Evolutionary conservation across 768 basidiomycete species (phyloP).

Genomic region (Astraeus odoratus): DNA sequence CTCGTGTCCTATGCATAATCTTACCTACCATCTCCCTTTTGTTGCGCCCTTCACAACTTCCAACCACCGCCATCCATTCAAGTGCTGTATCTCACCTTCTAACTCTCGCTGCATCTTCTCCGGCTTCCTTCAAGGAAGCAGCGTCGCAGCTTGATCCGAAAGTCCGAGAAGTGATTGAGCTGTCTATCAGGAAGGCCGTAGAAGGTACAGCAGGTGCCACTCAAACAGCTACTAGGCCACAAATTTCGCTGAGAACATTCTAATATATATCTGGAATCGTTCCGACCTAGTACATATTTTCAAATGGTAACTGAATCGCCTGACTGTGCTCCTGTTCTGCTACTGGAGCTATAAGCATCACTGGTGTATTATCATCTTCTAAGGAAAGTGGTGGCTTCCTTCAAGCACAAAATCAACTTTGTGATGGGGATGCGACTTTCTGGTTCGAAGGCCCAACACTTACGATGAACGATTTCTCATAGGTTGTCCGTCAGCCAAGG

Average conservation of each 20-base stretch:
- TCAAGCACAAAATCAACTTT: constrained; percentile 22
- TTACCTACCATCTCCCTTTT: constrained; percentile 72
- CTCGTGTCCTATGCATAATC: constrained; percentile 60
- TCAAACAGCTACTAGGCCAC: constrained; percentile 50
- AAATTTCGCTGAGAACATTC: constrained; percentile 73
- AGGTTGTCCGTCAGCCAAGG: constrained; percentile 40
- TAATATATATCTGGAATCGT: constrained; percentile 31
- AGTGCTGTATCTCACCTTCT: constrained; percentile 65
- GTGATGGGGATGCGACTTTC: constrained; percentile 35
- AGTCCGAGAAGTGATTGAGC: constrained; percentile 60
- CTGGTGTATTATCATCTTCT: background rate
- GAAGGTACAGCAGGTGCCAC: constrained; percentile 34
- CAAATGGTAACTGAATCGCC: background rate
- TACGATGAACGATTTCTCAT: constrained; percentile 37
- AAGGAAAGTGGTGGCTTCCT: constrained; percentile 4
- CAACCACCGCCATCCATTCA: constrained; percentile 41
- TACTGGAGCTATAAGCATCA: background rate
- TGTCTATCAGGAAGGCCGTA: constrained; percentile 70
- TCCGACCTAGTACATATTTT: background rate
- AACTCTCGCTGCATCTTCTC: constrained; percentile 61
- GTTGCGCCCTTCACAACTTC: constrained; percentile 43
- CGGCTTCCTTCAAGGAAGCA: constrained; percentile 80
- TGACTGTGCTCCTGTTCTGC: background rate
- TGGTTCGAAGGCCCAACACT: constrained; percentile 40
- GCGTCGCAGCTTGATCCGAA: constrained; percentile 56